Percentiles rank a stretch among this genome's conserved stretches.
Conservation (phyloP, 208 protist genomes). For the Herpetomonas samuelpessoai region DNA sequence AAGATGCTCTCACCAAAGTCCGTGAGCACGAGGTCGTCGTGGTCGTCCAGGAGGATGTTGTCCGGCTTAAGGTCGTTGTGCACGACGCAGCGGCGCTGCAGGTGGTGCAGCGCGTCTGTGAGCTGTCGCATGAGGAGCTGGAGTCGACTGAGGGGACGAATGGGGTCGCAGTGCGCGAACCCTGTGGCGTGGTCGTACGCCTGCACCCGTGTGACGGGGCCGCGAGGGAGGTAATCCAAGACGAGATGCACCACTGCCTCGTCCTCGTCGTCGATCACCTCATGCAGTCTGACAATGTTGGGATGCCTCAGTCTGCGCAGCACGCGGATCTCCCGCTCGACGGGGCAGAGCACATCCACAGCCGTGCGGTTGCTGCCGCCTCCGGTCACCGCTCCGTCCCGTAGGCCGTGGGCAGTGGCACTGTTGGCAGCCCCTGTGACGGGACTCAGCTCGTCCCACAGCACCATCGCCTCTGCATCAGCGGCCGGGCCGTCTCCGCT, state of each 20-base stretch:
- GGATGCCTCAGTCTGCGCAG: conserved; percentile 92
- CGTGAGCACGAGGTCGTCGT: conserved; percentile 25
- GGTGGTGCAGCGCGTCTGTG: conserved; percentile 30
- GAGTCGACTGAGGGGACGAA: conserved; percentile 36
- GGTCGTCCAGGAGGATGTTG: conserved; percentile 44
- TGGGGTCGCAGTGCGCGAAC: conserved; percentile 21
- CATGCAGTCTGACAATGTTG: conserved; percentile 88
- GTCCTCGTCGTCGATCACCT: conserved; percentile 95
- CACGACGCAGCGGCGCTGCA: conserved; percentile 43
- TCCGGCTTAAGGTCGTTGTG: conserved; percentile 73
- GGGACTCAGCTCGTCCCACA: no score
- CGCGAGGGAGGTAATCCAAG: conserved; percentile 42
- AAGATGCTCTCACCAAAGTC: conserved; percentile 52
- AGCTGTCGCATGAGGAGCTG: conserved; percentile 40
- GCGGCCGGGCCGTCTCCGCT: no score
- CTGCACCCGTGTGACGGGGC: conserved; percentile 27
- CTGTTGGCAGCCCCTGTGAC: no score
- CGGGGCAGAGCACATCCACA: conserved; percentile 35
- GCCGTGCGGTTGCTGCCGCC: neutral
- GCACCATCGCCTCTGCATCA: no score
- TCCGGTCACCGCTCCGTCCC: no score
- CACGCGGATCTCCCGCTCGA: conserved; percentile 90
- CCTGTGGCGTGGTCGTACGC: conserved; percentile 19
- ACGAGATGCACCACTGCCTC: conserved; percentile 79
- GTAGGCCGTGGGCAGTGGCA: no score